A percentile compares a stretch with the other conserved stretches of the same genome.
These are phyloP conservation scores for Galeopsis tetrahit DNA, from an alignment of 257 asterid species.

Conservation along the genomic window DNA sequence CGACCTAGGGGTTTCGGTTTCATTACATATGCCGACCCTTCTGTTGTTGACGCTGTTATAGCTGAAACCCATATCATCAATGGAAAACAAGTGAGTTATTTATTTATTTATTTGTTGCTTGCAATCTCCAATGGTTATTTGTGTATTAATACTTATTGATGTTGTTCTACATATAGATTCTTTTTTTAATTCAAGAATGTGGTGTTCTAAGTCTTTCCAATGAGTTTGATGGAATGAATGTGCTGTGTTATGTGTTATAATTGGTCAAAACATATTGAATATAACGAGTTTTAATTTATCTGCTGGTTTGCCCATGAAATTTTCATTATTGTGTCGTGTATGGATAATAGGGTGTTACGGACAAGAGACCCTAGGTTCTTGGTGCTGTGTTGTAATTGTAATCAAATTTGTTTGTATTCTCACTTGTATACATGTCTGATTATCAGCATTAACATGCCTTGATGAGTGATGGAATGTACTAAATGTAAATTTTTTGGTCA, in stretches of 20 bases:
- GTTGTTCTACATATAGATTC: background rate
- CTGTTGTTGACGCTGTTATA: conserved; percentile 84
- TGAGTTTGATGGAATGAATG: background rate
- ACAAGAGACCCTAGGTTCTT: no score
- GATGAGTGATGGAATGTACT: background rate
- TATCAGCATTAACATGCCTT: background rate
- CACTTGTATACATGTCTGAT: background rate
- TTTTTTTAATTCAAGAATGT: background rate
- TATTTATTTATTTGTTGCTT: background rate
- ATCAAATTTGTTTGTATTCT: background rate
- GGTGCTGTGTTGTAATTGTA: no score
- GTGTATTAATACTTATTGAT: background rate
- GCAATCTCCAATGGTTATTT: background rate
- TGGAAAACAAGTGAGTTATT: conserved; percentile 75
- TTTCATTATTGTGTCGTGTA: background rate
- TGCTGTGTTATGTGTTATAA: background rate
- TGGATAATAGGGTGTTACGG: background rate
- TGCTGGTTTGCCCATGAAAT: background rate
- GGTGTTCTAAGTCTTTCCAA: background rate
- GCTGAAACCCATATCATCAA: conserved; percentile 87
- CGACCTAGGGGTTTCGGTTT: conserved; percentile 97
- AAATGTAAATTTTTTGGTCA: conserved; percentile 33
- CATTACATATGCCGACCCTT: conserved; percentile 81
- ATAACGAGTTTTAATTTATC: background rate
- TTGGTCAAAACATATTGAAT: background rate